These are phyloP conservation scores for Nicotiana tomentosiformis DNA, from an alignment of 257 asterid species.

Conservation along the genomic window DNA sequence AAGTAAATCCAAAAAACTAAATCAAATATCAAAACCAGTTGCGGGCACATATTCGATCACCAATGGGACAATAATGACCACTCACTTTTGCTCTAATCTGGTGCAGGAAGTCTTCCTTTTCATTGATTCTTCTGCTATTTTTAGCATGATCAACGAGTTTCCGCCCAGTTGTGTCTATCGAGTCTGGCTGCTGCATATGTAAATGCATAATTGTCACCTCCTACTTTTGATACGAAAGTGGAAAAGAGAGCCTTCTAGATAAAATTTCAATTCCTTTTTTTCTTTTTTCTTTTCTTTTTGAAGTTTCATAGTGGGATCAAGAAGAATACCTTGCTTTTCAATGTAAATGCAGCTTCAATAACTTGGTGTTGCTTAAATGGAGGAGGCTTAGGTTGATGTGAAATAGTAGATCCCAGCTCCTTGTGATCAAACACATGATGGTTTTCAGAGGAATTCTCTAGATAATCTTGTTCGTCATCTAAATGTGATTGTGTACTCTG, in stretches of 20 bases:
- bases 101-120: conserved; percentile 75
- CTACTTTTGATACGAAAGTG: neutral
- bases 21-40: neutral
- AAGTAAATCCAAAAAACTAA: neutral
- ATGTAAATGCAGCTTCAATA: conserved; percentile 25
- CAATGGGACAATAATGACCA: neutral
- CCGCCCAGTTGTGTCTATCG: conserved; percentile 30
- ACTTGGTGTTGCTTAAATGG: conserved; percentile 45
- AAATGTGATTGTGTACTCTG: conserved; percentile 27
- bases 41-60: neutral
- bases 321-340: conserved; percentile 53
- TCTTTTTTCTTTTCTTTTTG: neutral
- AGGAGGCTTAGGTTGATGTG: conserved; percentile 76
- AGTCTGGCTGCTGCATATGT: conserved; percentile 35
- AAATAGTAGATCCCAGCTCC: conserved; percentile 36
- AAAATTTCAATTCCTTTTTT: neutral
- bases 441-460: conserved; percentile 23
- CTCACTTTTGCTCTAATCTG: conserved; percentile 93
- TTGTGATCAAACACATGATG: conserved; percentile 32
- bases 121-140: conserved; percentile 35
- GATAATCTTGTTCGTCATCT: conserved; percentile 28
- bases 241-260: neutral
- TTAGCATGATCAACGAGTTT: conserved; percentile 28
- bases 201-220: conserved; percentile 9
- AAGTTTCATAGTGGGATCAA: neutral